Percentiles rank a stretch among this genome's conserved stretches.
These are phyloP conservation scores for Malassezia pachydermatis DNA, from an alignment of 1,284 basidiomycete genomes.

Conservation along the genomic window DNA sequence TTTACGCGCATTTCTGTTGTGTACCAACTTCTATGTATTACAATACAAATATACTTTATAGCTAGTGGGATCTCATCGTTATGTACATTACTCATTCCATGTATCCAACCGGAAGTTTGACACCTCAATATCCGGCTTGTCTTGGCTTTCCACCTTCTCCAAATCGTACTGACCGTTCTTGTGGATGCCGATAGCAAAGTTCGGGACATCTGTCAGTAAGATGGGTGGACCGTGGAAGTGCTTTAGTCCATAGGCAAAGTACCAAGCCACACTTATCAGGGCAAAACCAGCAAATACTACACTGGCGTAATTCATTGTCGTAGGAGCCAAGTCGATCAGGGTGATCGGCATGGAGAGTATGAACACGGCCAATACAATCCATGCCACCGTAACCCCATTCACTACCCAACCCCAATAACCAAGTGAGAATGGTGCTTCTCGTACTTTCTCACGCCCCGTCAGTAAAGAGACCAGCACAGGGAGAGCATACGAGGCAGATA, in stretches of 20 bases:
- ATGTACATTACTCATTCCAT: neutral
- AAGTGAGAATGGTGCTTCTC: constrained; percentile 48
- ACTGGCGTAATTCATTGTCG: constrained; percentile 49
- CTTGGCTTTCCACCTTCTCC: neutral
- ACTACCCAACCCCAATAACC: constrained; percentile 48
- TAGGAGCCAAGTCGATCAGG: constrained; percentile 37
- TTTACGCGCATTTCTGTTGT: neutral
- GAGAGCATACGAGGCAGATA: constrained; percentile 45
- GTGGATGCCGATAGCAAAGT: neutral
- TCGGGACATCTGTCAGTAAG: constrained; percentile 1
- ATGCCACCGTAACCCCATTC: constrained; percentile 49
- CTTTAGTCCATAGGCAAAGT: constrained; percentile 23
- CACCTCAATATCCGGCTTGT: neutral
- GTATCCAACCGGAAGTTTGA: neutral
- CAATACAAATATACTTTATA: no score
- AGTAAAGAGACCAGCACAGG: constrained; percentile 50
- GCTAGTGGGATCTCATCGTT: no score
- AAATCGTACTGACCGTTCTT: neutral
- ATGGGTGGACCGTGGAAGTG: constrained; percentile 23
- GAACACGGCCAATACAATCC: constrained; percentile 51
- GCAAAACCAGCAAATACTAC: constrained; percentile 33
- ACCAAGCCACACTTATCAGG: constrained; percentile 23
- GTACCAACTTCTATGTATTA: no score
- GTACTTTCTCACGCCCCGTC: constrained; percentile 43
- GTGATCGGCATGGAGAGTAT: constrained; percentile 52